Percentiles rank a stretch among this genome's conserved stretches.
phyloP scores from a whole-genome alignment of 1,284 basidiomycete genomes.

The Sporisorium exsertum region DNA sequence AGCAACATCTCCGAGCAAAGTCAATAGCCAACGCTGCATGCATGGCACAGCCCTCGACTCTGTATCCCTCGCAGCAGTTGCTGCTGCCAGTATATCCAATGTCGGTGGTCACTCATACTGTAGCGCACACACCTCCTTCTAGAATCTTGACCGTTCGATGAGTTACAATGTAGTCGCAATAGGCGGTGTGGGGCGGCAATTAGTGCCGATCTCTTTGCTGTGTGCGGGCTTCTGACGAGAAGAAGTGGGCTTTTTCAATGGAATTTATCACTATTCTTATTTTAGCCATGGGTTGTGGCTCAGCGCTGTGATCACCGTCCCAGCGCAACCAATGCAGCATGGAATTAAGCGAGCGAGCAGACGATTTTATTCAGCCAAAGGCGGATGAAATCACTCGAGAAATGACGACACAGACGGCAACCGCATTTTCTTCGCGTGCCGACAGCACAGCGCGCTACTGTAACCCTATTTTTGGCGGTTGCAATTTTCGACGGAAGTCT shows the following conservation, averaged over 20 bases:
- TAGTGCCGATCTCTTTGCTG: neutral
- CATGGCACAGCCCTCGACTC: no score
- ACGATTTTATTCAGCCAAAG: neutral
- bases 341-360: neutral
- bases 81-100: no score
- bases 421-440: no score
- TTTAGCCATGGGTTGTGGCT: neutral
- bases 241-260: neutral
- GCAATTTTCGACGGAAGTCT: neutral
- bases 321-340: neutral
- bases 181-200: neutral
- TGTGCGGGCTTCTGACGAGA: neutral
- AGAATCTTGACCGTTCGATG: no score
- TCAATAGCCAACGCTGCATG: no score
- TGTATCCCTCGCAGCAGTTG: no score
- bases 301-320: neutral
- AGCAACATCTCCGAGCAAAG: neutral
- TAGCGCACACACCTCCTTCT: neutral
- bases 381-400: neutral
- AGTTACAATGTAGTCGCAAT: no score
- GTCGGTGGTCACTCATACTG: no score
- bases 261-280: no score
- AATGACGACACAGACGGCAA: neutral
- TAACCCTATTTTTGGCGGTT: no score
- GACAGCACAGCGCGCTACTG: no score